A percentile compares a stretch with the other conserved stretches of the same genome.
Evolutionary conservation across 306 rosid genomes (phyloP).

Genomic region (Geum urbanum): DNA sequence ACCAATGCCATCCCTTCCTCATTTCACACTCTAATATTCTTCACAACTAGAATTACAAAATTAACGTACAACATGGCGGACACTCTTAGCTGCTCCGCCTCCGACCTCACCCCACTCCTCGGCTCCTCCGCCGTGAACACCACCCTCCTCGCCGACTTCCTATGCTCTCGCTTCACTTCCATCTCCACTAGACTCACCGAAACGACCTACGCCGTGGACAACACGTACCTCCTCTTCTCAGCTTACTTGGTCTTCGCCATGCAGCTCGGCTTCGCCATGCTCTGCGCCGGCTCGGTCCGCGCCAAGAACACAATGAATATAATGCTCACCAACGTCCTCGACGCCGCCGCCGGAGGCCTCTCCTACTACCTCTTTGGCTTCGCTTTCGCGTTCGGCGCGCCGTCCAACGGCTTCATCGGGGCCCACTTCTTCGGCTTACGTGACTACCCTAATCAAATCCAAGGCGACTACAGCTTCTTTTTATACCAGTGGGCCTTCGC

Average conservation of each 20-base stretch:
- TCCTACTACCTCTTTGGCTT: conserved; percentile 76
- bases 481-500: conserved; percentile 94
- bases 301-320: conserved; percentile 93
- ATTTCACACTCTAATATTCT: too few species aligned
- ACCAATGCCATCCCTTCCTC: not conserved
- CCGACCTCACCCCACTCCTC: conserved; percentile 42
- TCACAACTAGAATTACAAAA: not conserved
- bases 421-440: conserved; percentile 64
- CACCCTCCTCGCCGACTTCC: conserved; percentile 44
- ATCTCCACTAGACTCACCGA: conserved; percentile 34
- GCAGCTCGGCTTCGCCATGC: conserved; percentile 97
- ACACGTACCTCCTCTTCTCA: conserved; percentile 61
- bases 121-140: conserved; percentile 25
- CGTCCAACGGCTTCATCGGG: conserved; percentile 77
- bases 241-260: conserved; percentile 86
- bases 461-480: conserved; percentile 57
- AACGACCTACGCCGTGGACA: conserved; percentile 55
- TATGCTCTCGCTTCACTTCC: conserved; percentile 45
- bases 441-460: conserved; percentile 21
- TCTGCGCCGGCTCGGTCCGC: conserved; percentile 83
- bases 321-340: conserved; percentile 91
- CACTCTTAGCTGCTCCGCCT: conserved; percentile 48
- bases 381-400: conserved; percentile 72
- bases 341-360: conserved; percentile 72
- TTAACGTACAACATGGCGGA: conserved; percentile 32